Conservation (phyloP, 768 basidiomycete species). For the Auricularia sp. region DNA sequence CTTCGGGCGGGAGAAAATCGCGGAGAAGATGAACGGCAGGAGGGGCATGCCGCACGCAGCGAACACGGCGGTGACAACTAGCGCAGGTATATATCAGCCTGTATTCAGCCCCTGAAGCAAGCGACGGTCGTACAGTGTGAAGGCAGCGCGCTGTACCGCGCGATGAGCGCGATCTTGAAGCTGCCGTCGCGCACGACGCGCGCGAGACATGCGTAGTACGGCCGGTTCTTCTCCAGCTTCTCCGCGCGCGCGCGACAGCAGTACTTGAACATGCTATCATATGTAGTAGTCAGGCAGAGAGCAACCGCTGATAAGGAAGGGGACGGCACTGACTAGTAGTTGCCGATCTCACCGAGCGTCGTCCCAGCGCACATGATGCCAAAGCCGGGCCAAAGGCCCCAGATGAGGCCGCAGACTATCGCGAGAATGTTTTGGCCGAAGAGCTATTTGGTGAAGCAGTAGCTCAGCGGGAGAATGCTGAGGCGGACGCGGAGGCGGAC, state of each 20-base stretch:
- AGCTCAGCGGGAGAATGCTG: not conserved
- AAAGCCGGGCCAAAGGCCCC: conserved; percentile 83
- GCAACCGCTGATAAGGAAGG: conserved; percentile 15
- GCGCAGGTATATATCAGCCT: not conserved
- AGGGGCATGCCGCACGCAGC: conserved; percentile 84
- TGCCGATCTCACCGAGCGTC: conserved; percentile 76
- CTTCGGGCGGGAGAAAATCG: conserved; percentile 79
- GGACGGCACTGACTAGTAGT: conserved; percentile 61
- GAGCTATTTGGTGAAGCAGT: conserved; percentile 32
- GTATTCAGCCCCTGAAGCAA: not conserved
- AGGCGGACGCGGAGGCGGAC: conserved; percentile 11
- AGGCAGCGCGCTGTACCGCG: conserved; percentile 73
- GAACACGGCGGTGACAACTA: conserved; percentile 82
- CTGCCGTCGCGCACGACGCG: conserved; percentile 75
- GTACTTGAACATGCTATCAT: conserved; percentile 66
- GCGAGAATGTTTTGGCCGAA: conserved; percentile 92
- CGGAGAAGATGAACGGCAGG: conserved; percentile 64
- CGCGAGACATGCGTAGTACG: conserved; percentile 39
- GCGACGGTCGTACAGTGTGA: conserved; percentile 55
- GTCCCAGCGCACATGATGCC: conserved; percentile 58
- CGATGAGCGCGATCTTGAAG: conserved; percentile 72
- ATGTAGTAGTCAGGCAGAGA: not conserved
- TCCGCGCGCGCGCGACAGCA: conserved; percentile 66
- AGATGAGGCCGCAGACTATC: conserved; percentile 79
- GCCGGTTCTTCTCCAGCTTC: conserved; percentile 39